These are phyloP conservation scores for Lactarius evosmus DNA, from an alignment of 768 basidiomycete genomes.

Conservation along the genomic window DNA sequence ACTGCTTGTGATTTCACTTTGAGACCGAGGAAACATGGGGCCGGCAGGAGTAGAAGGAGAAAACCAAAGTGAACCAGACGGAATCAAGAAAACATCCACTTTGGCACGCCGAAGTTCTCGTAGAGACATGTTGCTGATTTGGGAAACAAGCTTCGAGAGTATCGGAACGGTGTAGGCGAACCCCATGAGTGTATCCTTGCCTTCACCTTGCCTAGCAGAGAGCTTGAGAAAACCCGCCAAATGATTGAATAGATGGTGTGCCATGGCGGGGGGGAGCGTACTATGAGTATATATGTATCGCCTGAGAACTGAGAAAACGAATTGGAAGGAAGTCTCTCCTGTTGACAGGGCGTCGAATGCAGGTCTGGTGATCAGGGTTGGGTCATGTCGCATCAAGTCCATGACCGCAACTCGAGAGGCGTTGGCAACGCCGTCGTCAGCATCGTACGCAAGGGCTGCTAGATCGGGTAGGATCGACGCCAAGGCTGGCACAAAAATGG, in stretches of 20 bases:
- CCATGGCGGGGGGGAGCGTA: slow-evolving; percentile 57
- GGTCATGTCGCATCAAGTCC: slow-evolving; percentile 73
- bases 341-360: slow-evolving; percentile 57
- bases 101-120: slow-evolving; percentile 72
- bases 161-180: slow-evolving; percentile 56
- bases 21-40: slow-evolving; percentile 57
- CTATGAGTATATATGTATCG: slow-evolving; percentile 56
- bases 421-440: slow-evolving; percentile 51
- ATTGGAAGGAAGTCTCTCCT: slow-evolving; percentile 44
- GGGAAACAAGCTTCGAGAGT: slow-evolving; percentile 54
- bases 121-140: slow-evolving; percentile 69
- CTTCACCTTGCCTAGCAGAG: slow-evolving; percentile 44
- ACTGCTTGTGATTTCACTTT: slow-evolving; percentile 39
- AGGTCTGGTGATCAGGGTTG: slow-evolving; percentile 60
- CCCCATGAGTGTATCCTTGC: slow-evolving; percentile 44
- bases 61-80: slow-evolving; percentile 72
- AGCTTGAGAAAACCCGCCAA: slow-evolving; percentile 65
- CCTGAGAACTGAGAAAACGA: slow-evolving; percentile 51
- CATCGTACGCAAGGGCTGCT: slow-evolving; percentile 50
- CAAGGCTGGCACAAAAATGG: slow-evolving; percentile 64
- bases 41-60: slow-evolving; percentile 49
- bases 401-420: slow-evolving; percentile 55
- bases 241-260: slow-evolving; percentile 67
- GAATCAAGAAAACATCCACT: slow-evolving; percentile 63
- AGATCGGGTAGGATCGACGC: slow-evolving; percentile 53